Base-by-base conservation (phyloP, 331 rosid species). In the Malus hybrid region DNA sequence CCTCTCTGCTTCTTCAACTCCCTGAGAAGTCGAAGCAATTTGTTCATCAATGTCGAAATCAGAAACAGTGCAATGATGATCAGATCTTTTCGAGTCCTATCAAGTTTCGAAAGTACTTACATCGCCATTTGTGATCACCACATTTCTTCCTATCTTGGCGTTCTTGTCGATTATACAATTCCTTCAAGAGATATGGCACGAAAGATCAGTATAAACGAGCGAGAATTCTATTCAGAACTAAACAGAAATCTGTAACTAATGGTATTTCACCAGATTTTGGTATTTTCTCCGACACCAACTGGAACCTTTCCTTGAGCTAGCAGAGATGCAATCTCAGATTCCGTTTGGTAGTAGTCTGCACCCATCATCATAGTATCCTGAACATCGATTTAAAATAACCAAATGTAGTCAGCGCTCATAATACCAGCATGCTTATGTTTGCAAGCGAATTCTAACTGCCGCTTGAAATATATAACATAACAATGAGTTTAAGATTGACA, bases 301-400 rank as follows among this genome's bases (percentile, higher is more conserved):
- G 99, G 99, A 83, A 92, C 94, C 82, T 89, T 90, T 75, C 97
- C 97, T 66, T 84, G 84, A 14, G 97, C 93, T 67, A 90, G 85
- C 67, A 86, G 81, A 65, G 91, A 92, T 10, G 91, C 93, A 81
- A 94, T 88, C 87, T 94, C 99, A 50, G 87, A 22, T 65, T 94
- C 99, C 0, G 99, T 94, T 84, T 94, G 99, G 86, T 94, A 94
- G 78, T 92, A 94, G 64, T 94, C 99, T 62, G 99, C 97, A 70
- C 99, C 99, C 97, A 94, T 94, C 99, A 94, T 89, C 99, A 94
- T 94, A 42, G 99, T 92, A 79, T 92, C 97, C 99, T 94, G 84
- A 68, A 85, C 24, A 55, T 29, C n/a, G 76, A 69, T 83, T 69
- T 46, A 76, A 75, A 42, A 75, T 46, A 22, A 44, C 66, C 67